These are phyloP conservation scores for Leccinum holopus DNA, from an alignment of 1,284 basidiomycete species.

Conservation along the genomic window DNA sequence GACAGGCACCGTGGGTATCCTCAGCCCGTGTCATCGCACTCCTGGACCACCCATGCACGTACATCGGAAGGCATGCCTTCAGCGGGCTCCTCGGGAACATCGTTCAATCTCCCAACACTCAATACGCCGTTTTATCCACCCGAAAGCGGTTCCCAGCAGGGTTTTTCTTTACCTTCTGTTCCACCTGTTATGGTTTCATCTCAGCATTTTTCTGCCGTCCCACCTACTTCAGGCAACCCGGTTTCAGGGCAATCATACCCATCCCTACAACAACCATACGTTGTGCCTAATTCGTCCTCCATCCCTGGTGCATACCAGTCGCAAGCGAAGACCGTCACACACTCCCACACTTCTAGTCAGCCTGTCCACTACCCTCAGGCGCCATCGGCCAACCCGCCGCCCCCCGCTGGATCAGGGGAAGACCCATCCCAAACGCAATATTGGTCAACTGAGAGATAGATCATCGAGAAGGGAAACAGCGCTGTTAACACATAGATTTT, in stretches of 20 bases:
- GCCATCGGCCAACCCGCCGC: conserved; percentile 18
- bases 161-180: conserved; percentile 26
- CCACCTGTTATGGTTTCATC: conserved; percentile 33
- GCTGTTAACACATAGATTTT: conserved; percentile 20
- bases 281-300: conserved; percentile 16
- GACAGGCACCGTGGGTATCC: conserved; percentile 34
- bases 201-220: conserved; percentile 26
- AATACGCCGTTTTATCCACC: conserved; percentile 47
- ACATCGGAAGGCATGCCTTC: conserved; percentile 25
- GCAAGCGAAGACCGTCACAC: conserved; percentile 19
- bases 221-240: conserved; percentile 21
- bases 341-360: conserved; percentile 16
- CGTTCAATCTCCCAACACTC: conserved; percentile 38
- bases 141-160: conserved; percentile 24
- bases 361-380: conserved; percentile 25
- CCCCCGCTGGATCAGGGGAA: conserved; percentile 30
- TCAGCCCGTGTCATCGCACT: conserved; percentile 27
- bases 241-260: conserved; percentile 28
- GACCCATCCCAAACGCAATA: conserved; percentile 32
- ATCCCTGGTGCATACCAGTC: conserved; percentile 24
- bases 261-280: conserved; percentile 30
- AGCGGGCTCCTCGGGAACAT: conserved; percentile 22
- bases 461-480: conserved; percentile 12
- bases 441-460: conserved; percentile 29
- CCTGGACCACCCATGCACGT: conserved; percentile 23